Evolutionary conservation across 306 rosid genomes (phyloP), one percentile per base, ranked within the genome.

Genomic region (Trifolium pratense): DNA sequence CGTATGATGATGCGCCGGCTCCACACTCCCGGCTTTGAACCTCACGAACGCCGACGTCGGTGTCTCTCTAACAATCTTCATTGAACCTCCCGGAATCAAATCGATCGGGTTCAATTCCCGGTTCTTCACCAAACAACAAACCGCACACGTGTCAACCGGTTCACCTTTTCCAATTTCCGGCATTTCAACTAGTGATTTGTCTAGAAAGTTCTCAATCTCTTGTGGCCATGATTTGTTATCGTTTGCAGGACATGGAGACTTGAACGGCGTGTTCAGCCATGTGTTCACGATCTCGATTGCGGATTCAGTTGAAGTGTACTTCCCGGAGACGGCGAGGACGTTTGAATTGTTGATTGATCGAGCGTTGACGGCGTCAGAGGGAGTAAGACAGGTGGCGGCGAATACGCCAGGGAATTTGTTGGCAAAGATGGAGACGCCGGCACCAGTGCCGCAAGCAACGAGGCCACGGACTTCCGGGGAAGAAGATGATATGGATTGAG

Each of bases 1-100:
- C 0, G 96, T 90, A 60, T 90, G 98, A 81, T 89, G 97, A 26
- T 92, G 98, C 10, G 97, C 98, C 10, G 96, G 98, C 74, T 93
- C 98, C 14, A 90, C 93, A 40, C 93, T 90, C 73, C 96, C 96
- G 0, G 97, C 97, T 83, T 79, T 81, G 58, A 93, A 93, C 73
- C 86, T 80, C 39, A 93, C 97, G 12, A 90, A 40, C 21, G 97
- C 97, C 26, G 98, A 90, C 0, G 98, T 93, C 3, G 98, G 97
- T 11, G 36, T 86, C 73, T 93, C 97, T 43, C 97, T 79, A 52
- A 90, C 2, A 13, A 93, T 93, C 88, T 87, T 93, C 98, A 93
- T 93, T 46, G 93, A 89, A 0, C 89, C 98, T 0, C 98, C 98
- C 0, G 98, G 98, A 23, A 93, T 90, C 2, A 89, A 17, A 16